Evolutionary conservation across 768 basidiomycete species (phyloP).

Genomic region (Cystofilobasidium ferigula): DNA sequence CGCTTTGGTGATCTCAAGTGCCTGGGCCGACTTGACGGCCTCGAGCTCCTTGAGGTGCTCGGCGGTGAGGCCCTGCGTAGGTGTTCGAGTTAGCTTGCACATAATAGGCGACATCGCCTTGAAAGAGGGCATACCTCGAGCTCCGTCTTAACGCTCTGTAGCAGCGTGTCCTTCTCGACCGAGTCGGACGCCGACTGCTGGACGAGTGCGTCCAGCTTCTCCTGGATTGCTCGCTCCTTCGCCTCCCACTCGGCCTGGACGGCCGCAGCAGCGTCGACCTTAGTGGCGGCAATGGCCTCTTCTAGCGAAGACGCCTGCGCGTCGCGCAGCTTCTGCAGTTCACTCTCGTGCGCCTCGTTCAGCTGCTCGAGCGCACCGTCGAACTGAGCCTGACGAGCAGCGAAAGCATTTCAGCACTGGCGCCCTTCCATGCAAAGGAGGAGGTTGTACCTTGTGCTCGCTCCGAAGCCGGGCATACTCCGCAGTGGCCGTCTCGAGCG

Average conservation of each 20-base stretch:
- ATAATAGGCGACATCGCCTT: background rate
- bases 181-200: background rate
- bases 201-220: background rate
- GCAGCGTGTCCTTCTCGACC: conserved; percentile 7
- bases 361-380: background rate
- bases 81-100: no score
- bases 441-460: conserved; percentile 6
- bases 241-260: background rate
- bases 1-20: conserved; percentile 15
- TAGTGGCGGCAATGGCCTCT: conserved; percentile 10
- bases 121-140: background rate
- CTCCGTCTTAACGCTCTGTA: background rate
- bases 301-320: background rate
- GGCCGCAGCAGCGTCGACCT: background rate
- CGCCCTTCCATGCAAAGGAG: background rate
- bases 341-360: background rate
- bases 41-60: conserved; percentile 16
- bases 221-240: conserved; percentile 5
- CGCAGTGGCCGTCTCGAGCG: background rate
- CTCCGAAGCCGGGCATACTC: background rate
- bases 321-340: background rate
- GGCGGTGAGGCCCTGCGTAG: background rate
- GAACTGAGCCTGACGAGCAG: conserved; percentile 3
- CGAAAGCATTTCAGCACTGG: background rate
- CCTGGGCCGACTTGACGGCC: conserved; percentile 1